phyloP scores from a whole-genome alignment of 2,329 filamentous ascomycete species.

The Bipolaris bicolor region DNA sequence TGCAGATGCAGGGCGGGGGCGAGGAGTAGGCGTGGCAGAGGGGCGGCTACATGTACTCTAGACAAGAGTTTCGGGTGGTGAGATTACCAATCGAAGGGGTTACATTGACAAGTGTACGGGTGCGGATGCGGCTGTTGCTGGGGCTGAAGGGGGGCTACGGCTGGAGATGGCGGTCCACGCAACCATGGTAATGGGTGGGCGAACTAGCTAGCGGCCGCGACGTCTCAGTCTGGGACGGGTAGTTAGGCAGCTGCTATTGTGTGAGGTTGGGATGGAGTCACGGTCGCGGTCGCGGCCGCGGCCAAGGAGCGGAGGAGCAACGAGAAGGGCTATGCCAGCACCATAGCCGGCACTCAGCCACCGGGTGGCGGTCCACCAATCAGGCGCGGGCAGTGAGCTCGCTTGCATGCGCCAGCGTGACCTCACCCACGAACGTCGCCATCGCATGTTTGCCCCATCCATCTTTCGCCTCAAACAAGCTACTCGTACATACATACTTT shows the following conservation, averaged over 20 bases:
- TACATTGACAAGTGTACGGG: background rate
- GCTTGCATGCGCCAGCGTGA: constrained; percentile 4
- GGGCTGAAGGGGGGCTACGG: too few species aligned
- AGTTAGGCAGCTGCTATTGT: too few species aligned
- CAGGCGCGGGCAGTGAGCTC: constrained; percentile 3
- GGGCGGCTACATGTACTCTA: background rate
- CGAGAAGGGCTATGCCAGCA: background rate
- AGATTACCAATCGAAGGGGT: constrained; percentile 1
- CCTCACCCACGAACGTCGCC: background rate
- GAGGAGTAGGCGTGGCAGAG: background rate
- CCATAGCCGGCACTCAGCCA: background rate
- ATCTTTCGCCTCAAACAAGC: background rate
- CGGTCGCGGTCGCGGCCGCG: background rate
- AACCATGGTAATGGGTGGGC: too few species aligned
- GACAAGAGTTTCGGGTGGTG: constrained; percentile 1
- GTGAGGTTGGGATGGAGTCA: too few species aligned
- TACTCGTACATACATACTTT: too few species aligned
- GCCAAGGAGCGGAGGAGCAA: background rate
- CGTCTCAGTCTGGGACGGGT: background rate
- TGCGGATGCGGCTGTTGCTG: background rate
- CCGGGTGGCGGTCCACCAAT: constrained; percentile 10
- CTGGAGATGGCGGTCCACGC: too few species aligned
- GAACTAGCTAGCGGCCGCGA: background rate
- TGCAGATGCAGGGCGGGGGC: constrained; percentile 19
- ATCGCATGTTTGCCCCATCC: background rate